These are phyloP conservation scores for Hypoxylon sp. DNA, from an alignment of 2,329 filamentous ascomycete genomes.

Conservation along the genomic window DNA sequence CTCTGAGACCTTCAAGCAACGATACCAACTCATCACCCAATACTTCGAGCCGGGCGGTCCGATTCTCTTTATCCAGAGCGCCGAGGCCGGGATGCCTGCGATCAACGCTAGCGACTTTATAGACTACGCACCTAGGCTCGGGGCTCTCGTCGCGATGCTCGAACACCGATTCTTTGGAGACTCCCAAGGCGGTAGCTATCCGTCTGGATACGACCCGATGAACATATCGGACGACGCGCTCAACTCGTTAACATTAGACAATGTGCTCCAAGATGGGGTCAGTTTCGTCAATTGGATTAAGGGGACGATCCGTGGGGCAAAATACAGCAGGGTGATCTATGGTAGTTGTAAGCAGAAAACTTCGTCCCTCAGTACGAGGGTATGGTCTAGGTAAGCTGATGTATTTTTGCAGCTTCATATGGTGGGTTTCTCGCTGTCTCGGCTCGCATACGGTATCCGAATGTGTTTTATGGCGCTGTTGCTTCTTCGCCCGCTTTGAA, in stretches of 20 bases:
- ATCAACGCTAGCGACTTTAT: slow-evolving; percentile 40
- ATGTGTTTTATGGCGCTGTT: slow-evolving; percentile 42
- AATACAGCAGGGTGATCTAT: slow-evolving; percentile 40
- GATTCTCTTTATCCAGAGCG: slow-evolving; percentile 44
- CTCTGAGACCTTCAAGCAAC: slow-evolving; percentile 39
- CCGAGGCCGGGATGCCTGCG: slow-evolving; percentile 38
- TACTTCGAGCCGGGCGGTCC: slow-evolving; percentile 44
- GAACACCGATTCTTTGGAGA: slow-evolving; percentile 46
- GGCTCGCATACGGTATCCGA: slow-evolving; percentile 38
- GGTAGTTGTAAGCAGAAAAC: slow-evolving; percentile 30
- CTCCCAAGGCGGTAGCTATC: slow-evolving; percentile 32
- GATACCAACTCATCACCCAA: slow-evolving; percentile 39
- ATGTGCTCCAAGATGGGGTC: slow-evolving; percentile 43
- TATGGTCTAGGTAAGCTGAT: slow-evolving; percentile 6
- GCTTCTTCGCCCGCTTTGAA: slow-evolving; percentile 42
- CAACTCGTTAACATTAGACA: slow-evolving; percentile 37
- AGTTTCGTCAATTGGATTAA: slow-evolving; percentile 45
- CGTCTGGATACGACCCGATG: slow-evolving; percentile 28
- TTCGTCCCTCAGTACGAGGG: neutral
- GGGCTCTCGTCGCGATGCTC: slow-evolving; percentile 43
- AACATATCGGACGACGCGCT: slow-evolving; percentile 29
- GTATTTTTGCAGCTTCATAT: slow-evolving; percentile 36
- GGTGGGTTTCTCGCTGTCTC: slow-evolving; percentile 43
- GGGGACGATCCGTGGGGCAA: slow-evolving; percentile 37
- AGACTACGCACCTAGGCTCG: slow-evolving; percentile 43